Percentiles rank a stretch among this genome's conserved stretches.
Conservation (phyloP, 2,329 filamentous ascomycete species). For the Sporothrix sp. region DNA sequence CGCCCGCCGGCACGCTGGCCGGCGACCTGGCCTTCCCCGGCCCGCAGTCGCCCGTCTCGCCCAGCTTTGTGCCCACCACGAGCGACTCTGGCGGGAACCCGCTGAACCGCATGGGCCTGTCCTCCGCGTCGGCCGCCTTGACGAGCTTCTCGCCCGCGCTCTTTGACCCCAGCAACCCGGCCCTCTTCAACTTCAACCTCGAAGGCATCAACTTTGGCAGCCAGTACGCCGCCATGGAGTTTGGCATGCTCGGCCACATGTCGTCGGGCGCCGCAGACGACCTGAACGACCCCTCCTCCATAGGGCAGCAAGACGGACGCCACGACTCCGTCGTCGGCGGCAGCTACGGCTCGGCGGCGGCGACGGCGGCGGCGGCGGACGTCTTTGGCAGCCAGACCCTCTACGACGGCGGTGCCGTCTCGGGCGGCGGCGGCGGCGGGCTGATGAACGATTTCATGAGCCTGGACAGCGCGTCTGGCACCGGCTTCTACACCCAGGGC, state of each 20-base stretch:
- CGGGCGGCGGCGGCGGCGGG: slow-evolving; percentile 18
- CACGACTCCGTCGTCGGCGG: slow-evolving; percentile 26
- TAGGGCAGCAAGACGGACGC: slow-evolving; percentile 29
- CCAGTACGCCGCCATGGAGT: slow-evolving; percentile 90
- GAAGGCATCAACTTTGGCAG: slow-evolving; percentile 92
- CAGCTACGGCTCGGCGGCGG: slow-evolving; percentile 34
- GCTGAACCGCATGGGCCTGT: slow-evolving; percentile 39
- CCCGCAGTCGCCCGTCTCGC: slow-evolving; percentile 65
- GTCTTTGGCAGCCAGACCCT: slow-evolving; percentile 41
- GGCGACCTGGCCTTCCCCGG: slow-evolving; percentile 47
- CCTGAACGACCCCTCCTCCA: slow-evolving; percentile 53
- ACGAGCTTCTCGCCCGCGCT: slow-evolving; percentile 46
- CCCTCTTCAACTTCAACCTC: slow-evolving; percentile 90
- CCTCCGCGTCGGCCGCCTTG: slow-evolving; percentile 41
- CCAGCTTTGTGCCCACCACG: slow-evolving; percentile 52
- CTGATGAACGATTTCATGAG: slow-evolving; percentile 45
- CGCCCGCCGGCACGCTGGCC: slow-evolving; percentile 35
- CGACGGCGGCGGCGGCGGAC: too few relatives aligned
- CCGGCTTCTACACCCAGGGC: slow-evolving; percentile 42
- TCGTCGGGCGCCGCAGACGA: slow-evolving; percentile 80
- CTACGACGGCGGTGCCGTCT: slow-evolving; percentile 32
- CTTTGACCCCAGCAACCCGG: slow-evolving; percentile 86
- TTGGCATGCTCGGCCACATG: slow-evolving; percentile 94
- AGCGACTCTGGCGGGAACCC: slow-evolving; percentile 31
- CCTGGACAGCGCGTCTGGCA: slow-evolving; percentile 37